Evolutionary conservation across 2,329 filamentous ascomycete genomes (phyloP), one percentile per base, ranked within the genome.

Genomic region (Verticillium albo-atrum): DNA sequence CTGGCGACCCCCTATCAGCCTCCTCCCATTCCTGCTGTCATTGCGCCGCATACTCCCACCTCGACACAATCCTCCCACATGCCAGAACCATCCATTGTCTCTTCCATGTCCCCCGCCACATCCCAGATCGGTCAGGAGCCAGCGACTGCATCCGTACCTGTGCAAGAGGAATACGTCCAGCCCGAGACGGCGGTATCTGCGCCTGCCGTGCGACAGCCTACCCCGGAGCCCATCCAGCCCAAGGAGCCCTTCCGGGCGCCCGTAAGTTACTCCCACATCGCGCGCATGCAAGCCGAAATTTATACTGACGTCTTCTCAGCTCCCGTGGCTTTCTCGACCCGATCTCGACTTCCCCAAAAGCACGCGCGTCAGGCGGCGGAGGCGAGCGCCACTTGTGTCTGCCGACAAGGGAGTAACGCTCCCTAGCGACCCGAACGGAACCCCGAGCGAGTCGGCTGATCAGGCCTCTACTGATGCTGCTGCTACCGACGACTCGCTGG

Each of bases 1-100:
- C 72, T 84, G 71, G 78, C 82, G 58, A 79, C 85, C 59, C 75
- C 87, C 63, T 80, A 86, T 74, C 81, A 86, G 69, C 76, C 82
- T 69, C 75, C 84, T 70, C 72, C 75, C 30, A 71, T 72, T 20
- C 74, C 78, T 27, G 71, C 76, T 58, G 72, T 79, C 20, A 69
- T 77, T 47, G 74, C 74, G 59, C 74, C 80, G 23, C 79, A 80
- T 32, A 83, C 83, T 10, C 82, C 82, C 4, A 81, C 80, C 4
- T 85, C 83, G 17, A 80, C 79, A 20, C 77, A 81, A 58, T 81
- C 81, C 7, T 77, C 78, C 3, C 71, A 73, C 56, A 63, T 34
- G 6, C 3, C 37, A 27, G 54, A 42, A 9, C 4, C 32, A 4
- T 15, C 34, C 20, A 5, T 26, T 15, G 9, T 32, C 20, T 15